Base-by-base conservation (phyloP, 1,284 basidiomycete genomes). In the Ustilago nuda region DNA sequence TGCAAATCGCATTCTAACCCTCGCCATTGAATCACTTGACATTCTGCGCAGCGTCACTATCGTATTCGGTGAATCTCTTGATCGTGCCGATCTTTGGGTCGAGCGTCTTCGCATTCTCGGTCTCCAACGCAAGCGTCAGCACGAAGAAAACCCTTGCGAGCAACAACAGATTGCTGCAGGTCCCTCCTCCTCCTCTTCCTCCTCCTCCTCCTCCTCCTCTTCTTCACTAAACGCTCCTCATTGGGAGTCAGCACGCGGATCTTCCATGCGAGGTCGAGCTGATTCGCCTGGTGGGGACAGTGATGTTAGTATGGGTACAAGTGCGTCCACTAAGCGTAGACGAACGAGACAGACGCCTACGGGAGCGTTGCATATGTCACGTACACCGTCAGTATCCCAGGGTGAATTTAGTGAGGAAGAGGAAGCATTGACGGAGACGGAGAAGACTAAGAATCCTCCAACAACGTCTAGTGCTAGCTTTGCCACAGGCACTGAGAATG, bases 11-110 rank as follows among this genome's bases (percentile, higher is more conserved):
- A 91, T 96, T 41, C 84, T 96, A 78, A 91, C 91, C 11, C 90
- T 96, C 11, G 93, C 94, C 19, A 93, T 92, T 30, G 94, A 96
- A 87, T 93, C 92, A 82, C 86, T 96, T 85, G 94, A 95, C 83
- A 95, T 95, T 92, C 91, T 96, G 88, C 89, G 92, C 43, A 91
- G 92, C 41, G 93, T 95, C 27, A 94, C 93, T 9, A 89, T 90
- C 2, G 93, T 95, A 23, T 92, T 95, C 79, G 92, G 91, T 80
- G 94, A 95, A 73, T 93, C 91, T 72, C 88, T 96, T 82, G 94
- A 95, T 81, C 89, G 92, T 58, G 94, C 94, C 36, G 94, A 96
- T 85, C 89, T 91, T 89, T 95, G 87, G 79, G 92, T 91, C 8
- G 82, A 83, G 65, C 70, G 83, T n/a, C 72, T 84, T 13, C 65